These are phyloP conservation scores for Psilocybe tampanensis DNA, from an alignment of 768 basidiomycete genomes.

Conservation along the genomic window DNA sequence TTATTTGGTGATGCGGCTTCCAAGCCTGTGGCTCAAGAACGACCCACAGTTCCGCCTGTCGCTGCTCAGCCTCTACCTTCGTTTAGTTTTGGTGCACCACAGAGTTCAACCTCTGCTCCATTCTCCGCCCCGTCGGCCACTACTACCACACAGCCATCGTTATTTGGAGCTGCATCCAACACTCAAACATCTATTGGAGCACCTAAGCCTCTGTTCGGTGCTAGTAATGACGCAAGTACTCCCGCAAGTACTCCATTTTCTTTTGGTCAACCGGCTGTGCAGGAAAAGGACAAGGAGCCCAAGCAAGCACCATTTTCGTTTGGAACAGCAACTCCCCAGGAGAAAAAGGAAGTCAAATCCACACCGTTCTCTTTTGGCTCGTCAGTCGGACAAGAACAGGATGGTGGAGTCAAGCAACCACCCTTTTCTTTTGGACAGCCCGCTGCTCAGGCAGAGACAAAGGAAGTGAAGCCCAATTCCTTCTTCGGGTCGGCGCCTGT, in stretches of 20 bases:
- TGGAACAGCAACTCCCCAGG: conserved; percentile 15
- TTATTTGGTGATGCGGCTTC: conserved; percentile 20
- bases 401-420: conserved; percentile 6
- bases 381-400: neutral
- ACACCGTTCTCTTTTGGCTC: neutral
- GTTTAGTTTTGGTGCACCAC: conserved; percentile 27
- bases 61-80: conserved; percentile 19
- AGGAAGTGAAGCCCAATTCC: conserved; percentile 33
- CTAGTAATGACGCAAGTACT: conserved; percentile 4
- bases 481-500: conserved; percentile 44
- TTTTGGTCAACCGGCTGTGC: conserved; percentile 10
- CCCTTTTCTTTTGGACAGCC: neutral
- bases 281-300: conserved; percentile 14
- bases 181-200: conserved; percentile 28
- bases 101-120: conserved; percentile 15
- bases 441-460: conserved; percentile 1
- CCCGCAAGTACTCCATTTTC: conserved; percentile 14
- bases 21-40: conserved; percentile 16
- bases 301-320: conserved; percentile 13
- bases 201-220: conserved; percentile 45
- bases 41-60: conserved; percentile 11
- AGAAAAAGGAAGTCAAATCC: conserved; percentile 5
- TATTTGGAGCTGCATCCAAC: conserved; percentile 11
- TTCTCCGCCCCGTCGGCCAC: neutral
- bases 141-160: conserved; percentile 10